phyloP scores from a whole-genome alignment of 192 early-diverging fungal species.

The Coemansia umbellata region DNA sequence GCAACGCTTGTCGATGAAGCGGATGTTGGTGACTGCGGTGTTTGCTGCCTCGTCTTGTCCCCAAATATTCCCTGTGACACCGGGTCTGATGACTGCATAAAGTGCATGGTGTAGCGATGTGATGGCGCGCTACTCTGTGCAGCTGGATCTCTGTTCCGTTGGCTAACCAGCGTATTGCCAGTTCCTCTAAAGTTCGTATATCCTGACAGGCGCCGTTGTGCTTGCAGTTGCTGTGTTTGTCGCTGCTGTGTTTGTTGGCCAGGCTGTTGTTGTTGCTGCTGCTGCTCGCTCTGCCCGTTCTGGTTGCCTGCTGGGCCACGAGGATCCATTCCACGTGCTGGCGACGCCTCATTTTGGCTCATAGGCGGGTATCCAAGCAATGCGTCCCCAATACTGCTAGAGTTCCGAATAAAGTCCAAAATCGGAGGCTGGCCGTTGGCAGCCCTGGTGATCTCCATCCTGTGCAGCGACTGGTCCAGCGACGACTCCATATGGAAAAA shows the following conservation, averaged over 20 bases:
- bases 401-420: slow-evolving; percentile 15
- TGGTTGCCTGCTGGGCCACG: not conserved
- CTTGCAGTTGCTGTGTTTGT: slow-evolving; percentile 1
- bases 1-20: slow-evolving; percentile 10
- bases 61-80: slow-evolving; percentile 10
- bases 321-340: not conserved
- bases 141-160: slow-evolving; percentile 1
- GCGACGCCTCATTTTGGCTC: slow-evolving; percentile 1
- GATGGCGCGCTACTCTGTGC: slow-evolving; percentile 10
- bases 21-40: slow-evolving; percentile 14
- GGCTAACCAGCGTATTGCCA: not conserved
- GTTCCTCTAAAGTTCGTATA: slow-evolving; percentile 3
- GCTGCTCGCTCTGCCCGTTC: not conserved
- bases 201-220: slow-evolving; percentile 18
- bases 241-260: too few species aligned
- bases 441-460: slow-evolving; percentile 31
- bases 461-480: slow-evolving; percentile 39
- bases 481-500: slow-evolving; percentile 28
- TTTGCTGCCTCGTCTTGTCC: slow-evolving; percentile 3
- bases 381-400: slow-evolving; percentile 29
- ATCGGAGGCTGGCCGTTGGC: slow-evolving; percentile 30
- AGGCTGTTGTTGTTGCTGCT: slow-evolving; percentile 10
- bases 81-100: slow-evolving; percentile 8
- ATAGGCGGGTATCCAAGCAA: slow-evolving; percentile 22
- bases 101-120: slow-evolving; percentile 41